These are phyloP conservation scores for Neonectria coccinea DNA, from an alignment of 2,329 filamentous ascomycete genomes.

Conservation along the genomic window DNA sequence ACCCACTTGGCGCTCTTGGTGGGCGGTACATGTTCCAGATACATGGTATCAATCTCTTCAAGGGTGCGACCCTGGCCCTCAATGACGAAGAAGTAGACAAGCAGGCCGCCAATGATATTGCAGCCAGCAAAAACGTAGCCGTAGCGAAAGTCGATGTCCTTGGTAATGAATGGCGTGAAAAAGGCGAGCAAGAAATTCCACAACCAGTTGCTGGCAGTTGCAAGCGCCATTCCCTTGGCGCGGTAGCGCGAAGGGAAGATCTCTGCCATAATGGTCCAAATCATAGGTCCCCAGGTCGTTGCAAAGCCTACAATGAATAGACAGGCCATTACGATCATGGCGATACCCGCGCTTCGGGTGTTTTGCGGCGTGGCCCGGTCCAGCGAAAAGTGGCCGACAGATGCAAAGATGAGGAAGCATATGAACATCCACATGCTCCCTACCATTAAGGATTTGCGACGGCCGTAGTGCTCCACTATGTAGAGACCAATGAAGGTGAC, in stretches of 20 bases:
- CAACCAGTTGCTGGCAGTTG: conserved; percentile 73
- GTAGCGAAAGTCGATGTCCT: conserved; percentile 77
- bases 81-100: conserved; percentile 83
- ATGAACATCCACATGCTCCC: conserved; percentile 72
- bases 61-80: conserved; percentile 79
- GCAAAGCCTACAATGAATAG: conserved; percentile 75
- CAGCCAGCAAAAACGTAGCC: conserved; percentile 82
- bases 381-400: conserved; percentile 63
- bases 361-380: conserved; percentile 49
- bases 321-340: conserved; percentile 72
- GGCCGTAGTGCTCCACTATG: conserved; percentile 75
- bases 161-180: conserved; percentile 83
- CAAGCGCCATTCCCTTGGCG: conserved; percentile 69
- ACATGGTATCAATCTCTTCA: conserved; percentile 86
- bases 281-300: conserved; percentile 74
- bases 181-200: conserved; percentile 83
- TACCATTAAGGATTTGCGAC: conserved; percentile 70
- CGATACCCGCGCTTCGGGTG: conserved; percentile 62
- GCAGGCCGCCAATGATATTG: conserved; percentile 70
- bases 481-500: conserved; percentile 77
- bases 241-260: conserved; percentile 73
- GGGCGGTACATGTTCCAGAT: conserved; percentile 72
- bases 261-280: conserved; percentile 74
- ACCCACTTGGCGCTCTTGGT: conserved; percentile 70
- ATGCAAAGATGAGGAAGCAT: conserved; percentile 71